Conservation (phyloP, 305 asterid genomes). For the Solanum hybrid region DNA sequence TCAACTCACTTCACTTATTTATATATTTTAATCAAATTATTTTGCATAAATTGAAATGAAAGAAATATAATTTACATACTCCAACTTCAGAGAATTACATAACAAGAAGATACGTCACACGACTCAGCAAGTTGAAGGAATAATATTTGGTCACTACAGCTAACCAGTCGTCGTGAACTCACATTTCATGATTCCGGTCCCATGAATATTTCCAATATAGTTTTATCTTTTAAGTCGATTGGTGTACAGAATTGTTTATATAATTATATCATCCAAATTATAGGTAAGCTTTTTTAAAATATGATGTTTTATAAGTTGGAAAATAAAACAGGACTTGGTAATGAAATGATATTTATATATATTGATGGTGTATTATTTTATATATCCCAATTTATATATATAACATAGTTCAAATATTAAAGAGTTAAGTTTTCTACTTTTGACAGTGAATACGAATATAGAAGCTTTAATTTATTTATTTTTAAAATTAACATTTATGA, state of each 20-base stretch:
- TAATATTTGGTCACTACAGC: too few relatives aligned
- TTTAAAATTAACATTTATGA: neutral
- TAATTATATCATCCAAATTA: neutral
- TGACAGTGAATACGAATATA: neutral
- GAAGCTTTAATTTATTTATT: neutral
- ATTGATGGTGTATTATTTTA: too few relatives aligned
- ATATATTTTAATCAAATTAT: neutral
- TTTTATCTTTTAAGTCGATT: neutral
- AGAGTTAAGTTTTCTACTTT: neutral
- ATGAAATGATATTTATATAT: too few relatives aligned
- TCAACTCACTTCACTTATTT: neutral
- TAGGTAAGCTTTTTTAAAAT: neutral
- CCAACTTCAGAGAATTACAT: neutral
- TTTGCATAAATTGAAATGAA: neutral
- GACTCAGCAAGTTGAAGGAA: neutral
- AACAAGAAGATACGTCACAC: neutral
- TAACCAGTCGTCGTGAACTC: neutral
- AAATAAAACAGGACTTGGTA: too few relatives aligned
- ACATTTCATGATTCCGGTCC: neutral
- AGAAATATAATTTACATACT: neutral
- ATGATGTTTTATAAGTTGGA: neutral
- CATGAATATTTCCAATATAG: neutral
- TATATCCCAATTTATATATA: neutral
- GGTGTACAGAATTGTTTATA: neutral
- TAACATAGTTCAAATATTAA: neutral